Evolutionary conservation across 1,139 yeast genomes (phyloP), one percentile per base, ranked within the genome.

Genomic region (Debaryomycetaceae sp.): DNA sequence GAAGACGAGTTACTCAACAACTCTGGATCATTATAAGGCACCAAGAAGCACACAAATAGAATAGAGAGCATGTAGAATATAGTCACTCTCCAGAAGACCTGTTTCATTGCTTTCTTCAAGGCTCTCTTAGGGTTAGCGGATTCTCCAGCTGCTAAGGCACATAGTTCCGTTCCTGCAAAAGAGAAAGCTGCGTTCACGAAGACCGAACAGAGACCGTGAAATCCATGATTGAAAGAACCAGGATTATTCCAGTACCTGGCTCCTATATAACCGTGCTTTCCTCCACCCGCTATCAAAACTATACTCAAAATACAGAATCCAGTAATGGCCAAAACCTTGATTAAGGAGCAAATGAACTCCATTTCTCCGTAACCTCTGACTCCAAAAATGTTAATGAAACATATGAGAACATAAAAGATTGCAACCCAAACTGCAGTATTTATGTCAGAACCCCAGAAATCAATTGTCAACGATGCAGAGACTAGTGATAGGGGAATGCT

Each of bases 191-290:
- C 80, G 42, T 72, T 73, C 44, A 80, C 73, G 51, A 80, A 52
- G 46, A 73, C 59, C 49, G 79, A 66, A 57, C 63, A 73, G 81
- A 81, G 78, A 30, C 81, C 83, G 37, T 78, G 61, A 52, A 79
- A 78, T 33, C 83, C 83, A 6, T 77, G 66, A 44, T 82, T 84
- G 76, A 71, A 83, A 0, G 94, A 79, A 32, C 94, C 95, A 3
- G 95, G 94, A 54, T 85, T 63, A 57, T 86, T 78, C 95, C 95
- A 87, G 66, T 86, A 85, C 52, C 86, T 70, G 67, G 81, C 81
- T 5, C 86, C 87, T 19, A 82, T 73, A n/a, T 84, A 81, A 11
- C 85, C 84, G 8, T 72, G 66, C 24, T 56, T 46, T 33, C 80
- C 33, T 4, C 59, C 75, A 35, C 77, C 76, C 46, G 70, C 61